Evolutionary conservation across 2,329 filamentous ascomycete species (phyloP), one percentile per base, ranked within the genome.

Genomic region (Dactylonectria estremocensis): DNA sequence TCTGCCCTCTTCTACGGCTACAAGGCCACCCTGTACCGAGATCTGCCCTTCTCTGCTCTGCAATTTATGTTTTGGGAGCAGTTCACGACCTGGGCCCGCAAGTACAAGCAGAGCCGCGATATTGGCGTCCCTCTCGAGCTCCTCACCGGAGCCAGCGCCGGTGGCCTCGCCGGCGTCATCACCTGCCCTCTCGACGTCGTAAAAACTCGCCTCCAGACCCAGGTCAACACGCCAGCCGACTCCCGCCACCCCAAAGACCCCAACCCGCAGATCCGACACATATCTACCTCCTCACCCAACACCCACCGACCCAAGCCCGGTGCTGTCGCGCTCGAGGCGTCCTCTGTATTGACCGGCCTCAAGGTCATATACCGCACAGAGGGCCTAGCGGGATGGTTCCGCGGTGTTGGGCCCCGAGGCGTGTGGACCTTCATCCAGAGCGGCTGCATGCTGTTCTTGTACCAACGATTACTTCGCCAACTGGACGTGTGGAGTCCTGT

Each of bases 41-140:
- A 99, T 76, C 87, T 99, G 22, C 96, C 96, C 2, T 99, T 98
- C 79, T 98, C 95, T 0, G 96, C 96, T 1, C 84, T 99, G 11
- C 96, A 99, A 78, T 98, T 99, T 81, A 95, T 97, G 76, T 98
- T 99, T 79, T 99, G 97, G 85, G 96, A 99, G 81, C 94, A 98
- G 80, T 95, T 95, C 78, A 93, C 95, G 76, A 90, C 87, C 52
- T 89, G 94, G 87, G 95, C 96, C 1, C 92, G 92, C 77, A 81
- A 90, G 60, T 97, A 92, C 87, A 91, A 93, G 77, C 90, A 92
- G 37, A 92, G 91, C 69, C 89, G 92, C 64, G 94, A 98, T 66
- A 97, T 99, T 60, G 96, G 96, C 1, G 82, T 97, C 37, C 87
- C 91, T 1, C 81, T 98, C 43, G 96, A 99, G 79, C 92, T 98